Evolutionary conservation across 805 yeast species (phyloP), one percentile per base, ranked within the genome.

Genomic region (Clavispora carvajalis): DNA sequence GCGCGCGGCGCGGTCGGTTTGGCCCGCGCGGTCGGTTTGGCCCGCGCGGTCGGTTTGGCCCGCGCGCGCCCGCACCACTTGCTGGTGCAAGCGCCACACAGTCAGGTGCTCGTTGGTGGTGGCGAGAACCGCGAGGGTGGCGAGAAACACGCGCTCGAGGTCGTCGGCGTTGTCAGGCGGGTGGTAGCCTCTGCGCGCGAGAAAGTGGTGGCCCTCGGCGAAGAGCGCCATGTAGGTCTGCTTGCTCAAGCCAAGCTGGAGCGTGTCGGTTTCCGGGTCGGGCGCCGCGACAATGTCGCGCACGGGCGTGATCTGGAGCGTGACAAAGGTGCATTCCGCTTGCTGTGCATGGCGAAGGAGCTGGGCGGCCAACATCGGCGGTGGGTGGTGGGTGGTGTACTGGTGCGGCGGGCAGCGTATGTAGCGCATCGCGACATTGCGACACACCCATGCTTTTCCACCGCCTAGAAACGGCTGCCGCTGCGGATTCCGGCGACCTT

Each of bases 81-180:
- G 26, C 34, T 65, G 65, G 44, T 68, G 73, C 4, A 59, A 29
- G 4, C 42, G 31, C 24, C 65, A 44, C 2, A 59, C 48, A 13
- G 63, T 57, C 39, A 63, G 64, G 47, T 65, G 57, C 37, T 69
- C 74, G 43, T 67, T 64, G 13, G 72, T 63, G 12, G 71, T 67
- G 13, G 60, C 33, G 30, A 69, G 45, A 34, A 56, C 57, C 2
- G 69, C 63, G n/a, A 64, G 35, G 0, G 69, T 60, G 49, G 61
- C 58, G 36, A 49, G 47, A 40, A 65, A 66, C 15, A 52, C 10
- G 7, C 51, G 43, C 45, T 44, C 37, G 12, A 47, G 49, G 13
- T 39, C 33, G 19, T 12, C 31, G 31, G 7, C n/a, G 21, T n/a
- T 19, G 19, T 8, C 19, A n/a, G 31, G 31, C n/a, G 31, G 19